Evolutionary conservation across 1,284 basidiomycete species (phyloP).

Genomic region (Ganoderma leucocontextum): DNA sequence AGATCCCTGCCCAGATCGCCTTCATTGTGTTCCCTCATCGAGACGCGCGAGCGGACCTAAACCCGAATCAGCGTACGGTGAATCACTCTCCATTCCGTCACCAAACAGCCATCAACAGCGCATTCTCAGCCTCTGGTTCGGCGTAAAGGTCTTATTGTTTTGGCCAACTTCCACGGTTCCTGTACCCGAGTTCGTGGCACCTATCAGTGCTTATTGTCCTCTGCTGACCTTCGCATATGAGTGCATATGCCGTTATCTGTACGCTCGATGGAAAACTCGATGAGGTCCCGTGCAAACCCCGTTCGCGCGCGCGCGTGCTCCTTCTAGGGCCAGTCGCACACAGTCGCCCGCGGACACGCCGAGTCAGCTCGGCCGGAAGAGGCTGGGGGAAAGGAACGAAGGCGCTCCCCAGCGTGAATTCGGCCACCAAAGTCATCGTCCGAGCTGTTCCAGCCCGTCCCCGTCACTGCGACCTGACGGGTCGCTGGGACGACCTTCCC

Average conservation of each 20-base stretch:
- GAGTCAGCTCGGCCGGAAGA: slow-evolving; percentile 33
- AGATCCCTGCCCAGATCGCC: slow-evolving; percentile 46
- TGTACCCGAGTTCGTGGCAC: slow-evolving; percentile 44
- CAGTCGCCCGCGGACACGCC: slow-evolving; percentile 34
- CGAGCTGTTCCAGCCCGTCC: not conserved
- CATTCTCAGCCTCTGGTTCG: slow-evolving; percentile 39
- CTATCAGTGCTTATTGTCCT: slow-evolving; percentile 44
- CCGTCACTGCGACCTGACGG: slow-evolving; percentile 16
- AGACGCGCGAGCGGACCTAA: slow-evolving; percentile 45
- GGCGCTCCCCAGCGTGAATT: not conserved
- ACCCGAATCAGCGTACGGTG: slow-evolving; percentile 44
- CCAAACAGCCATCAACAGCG: slow-evolving; percentile 49
- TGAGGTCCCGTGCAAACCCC: slow-evolving; percentile 44
- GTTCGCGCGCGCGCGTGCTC: slow-evolving; percentile 34
- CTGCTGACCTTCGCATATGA: slow-evolving; percentile 39
- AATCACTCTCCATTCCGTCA: slow-evolving; percentile 51
- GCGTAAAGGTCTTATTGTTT: slow-evolving; percentile 52
- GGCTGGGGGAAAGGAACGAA: not conserved
- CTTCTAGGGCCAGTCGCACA: slow-evolving; percentile 15
- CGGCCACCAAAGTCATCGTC: slow-evolving; percentile 2
- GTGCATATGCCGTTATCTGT: slow-evolving; percentile 41
- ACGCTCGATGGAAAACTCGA: slow-evolving; percentile 35
- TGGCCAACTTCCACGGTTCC: slow-evolving; percentile 41
- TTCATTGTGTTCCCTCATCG: slow-evolving; percentile 51
- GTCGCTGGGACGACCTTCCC: slow-evolving; percentile 15